phyloP scores from a whole-genome alignment of 768 basidiomycete species.

The Suillus discolor region DNA sequence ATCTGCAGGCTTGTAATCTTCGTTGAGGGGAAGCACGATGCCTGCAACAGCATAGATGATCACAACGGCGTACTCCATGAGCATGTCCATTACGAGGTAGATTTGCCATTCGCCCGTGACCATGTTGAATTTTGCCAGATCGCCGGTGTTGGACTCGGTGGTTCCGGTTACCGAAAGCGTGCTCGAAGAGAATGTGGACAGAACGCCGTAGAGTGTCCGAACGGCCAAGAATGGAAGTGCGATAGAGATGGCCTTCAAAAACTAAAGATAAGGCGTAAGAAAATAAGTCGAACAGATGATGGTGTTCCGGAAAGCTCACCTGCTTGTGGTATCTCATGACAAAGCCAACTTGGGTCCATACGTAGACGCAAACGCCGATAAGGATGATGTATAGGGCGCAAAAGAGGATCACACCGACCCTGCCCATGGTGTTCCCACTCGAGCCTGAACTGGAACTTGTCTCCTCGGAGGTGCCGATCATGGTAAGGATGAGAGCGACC shows the following conservation, averaged over 20 bases:
- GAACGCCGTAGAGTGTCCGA: constrained; percentile 43
- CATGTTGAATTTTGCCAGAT: constrained; percentile 52
- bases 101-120: constrained; percentile 54
- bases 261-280: constrained; percentile 36
- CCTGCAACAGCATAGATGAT: constrained; percentile 38
- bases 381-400: constrained; percentile 43
- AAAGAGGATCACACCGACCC: constrained; percentile 38
- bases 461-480: constrained; percentile 32
- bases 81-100: constrained; percentile 53
- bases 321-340: constrained; percentile 28
- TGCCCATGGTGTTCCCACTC: constrained; percentile 30
- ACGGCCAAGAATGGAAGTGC: constrained; percentile 64
- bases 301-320: constrained; percentile 33
- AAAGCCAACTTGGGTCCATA: constrained; percentile 51
- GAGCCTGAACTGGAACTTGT: constrained; percentile 17
- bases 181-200: constrained; percentile 48
- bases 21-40: constrained; percentile 19
- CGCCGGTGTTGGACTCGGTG: constrained; percentile 9
- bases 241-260: constrained; percentile 53
- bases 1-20: constrained; percentile 23
- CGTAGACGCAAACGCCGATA: constrained; percentile 48
- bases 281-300: constrained; percentile 7
- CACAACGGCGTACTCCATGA: constrained; percentile 56
- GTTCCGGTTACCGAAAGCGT: constrained; percentile 42
- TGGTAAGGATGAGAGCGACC: constrained; percentile 33